A percentile compares a stretch with the other conserved stretches of the same genome.
Conservation (phyloP, 2,329 filamentous ascomycete species). For the Paecilomyces dactylethromorphus region DNA sequence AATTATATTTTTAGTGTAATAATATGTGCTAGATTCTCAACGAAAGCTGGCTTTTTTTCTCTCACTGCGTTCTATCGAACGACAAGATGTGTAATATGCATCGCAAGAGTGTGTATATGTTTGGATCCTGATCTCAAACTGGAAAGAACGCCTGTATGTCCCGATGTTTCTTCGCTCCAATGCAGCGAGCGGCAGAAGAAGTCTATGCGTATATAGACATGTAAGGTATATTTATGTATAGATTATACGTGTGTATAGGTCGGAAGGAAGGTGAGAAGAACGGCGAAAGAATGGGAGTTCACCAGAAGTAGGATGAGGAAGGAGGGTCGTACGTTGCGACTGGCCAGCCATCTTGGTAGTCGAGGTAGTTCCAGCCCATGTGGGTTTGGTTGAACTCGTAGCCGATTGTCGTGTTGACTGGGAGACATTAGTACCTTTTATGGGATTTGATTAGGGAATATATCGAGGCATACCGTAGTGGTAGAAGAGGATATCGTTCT, state of each 20-base stretch:
- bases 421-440: background rate
- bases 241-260: background rate
- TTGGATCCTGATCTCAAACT: background rate
- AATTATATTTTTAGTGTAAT: background rate
- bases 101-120: background rate
- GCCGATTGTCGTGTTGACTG: background rate
- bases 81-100: background rate
- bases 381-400: background rate
- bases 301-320: background rate
- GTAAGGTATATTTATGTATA: background rate
- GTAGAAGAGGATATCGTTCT: constrained; percentile 26
- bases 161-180: background rate
- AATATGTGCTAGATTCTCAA: background rate
- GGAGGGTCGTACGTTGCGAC: background rate
- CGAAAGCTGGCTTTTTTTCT: background rate
- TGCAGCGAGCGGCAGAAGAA: background rate
- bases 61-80: background rate
- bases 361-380: background rate
- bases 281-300: background rate
- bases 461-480: constrained; percentile 24
- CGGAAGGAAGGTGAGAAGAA: background rate
- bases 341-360: background rate
- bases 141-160: background rate
- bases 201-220: background rate
- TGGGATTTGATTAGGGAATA: background rate